Percentiles rank a stretch among this genome's conserved stretches.
phyloP scores from a whole-genome alignment of 1,284 basidiomycete species.

The Ceratobasidium sp. region DNA sequence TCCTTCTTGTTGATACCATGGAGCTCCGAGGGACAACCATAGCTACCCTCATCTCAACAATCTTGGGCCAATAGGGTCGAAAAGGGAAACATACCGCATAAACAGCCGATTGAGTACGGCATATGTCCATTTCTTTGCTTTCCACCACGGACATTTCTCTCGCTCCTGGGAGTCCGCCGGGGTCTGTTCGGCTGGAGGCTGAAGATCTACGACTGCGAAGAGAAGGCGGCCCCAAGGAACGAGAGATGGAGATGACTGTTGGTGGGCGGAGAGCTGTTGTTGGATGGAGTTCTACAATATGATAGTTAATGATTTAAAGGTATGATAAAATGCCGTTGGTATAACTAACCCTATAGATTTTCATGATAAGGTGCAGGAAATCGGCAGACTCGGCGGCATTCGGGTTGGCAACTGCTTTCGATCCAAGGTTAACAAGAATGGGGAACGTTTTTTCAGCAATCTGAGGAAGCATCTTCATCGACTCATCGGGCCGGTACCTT shows the following conservation, averaged over 20 bases:
- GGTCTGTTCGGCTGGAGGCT: constrained; percentile 72
- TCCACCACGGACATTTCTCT: constrained; percentile 86
- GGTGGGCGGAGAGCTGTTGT: constrained; percentile 75
- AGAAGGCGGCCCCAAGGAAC: constrained; percentile 88
- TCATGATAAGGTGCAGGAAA: constrained; percentile 84
- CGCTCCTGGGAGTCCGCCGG: constrained; percentile 79
- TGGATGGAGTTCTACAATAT: constrained; percentile 71
- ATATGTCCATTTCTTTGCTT: constrained; percentile 91
- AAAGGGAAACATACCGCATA: constrained; percentile 65
- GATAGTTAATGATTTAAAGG: background rate
- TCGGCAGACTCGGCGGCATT: constrained; percentile 74
- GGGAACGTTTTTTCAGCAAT: constrained; percentile 77
- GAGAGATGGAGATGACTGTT: constrained; percentile 77
- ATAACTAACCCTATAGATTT: constrained; percentile 69
- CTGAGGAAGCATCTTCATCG: constrained; percentile 62
- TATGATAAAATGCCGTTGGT: too few relatives aligned
- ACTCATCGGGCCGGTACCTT: constrained; percentile 66
- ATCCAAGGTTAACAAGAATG: constrained; percentile 75
- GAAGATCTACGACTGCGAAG: constrained; percentile 78
- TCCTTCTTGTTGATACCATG: constrained; percentile 75
- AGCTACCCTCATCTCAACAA: constrained; percentile 60
- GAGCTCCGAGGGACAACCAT: constrained; percentile 86
- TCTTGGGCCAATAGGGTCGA: background rate
- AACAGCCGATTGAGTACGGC: constrained; percentile 78
- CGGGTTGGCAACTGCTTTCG: constrained; percentile 66